Base-by-base conservation (phyloP, 176 grass and related monocot species). In the Cenchrus purpureus region DNA sequence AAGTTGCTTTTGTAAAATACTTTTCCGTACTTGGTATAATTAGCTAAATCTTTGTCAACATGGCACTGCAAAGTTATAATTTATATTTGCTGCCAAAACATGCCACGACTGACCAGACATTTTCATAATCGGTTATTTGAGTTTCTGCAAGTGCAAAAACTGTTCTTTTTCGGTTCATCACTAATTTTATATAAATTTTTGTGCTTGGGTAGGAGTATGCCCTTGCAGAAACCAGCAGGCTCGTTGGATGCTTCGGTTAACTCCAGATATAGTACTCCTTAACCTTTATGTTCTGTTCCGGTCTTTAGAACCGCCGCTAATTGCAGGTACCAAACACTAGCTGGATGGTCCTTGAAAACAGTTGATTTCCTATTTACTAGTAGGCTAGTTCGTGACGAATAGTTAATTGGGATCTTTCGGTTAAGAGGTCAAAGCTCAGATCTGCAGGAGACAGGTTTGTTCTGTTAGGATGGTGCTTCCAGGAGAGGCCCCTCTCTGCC, bases 341-440 rank as follows among this genome's bases (percentile, higher is more conserved):
- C 57, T 59, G 57, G 57, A 3, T 59, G 0, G 60, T 65, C 4
- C 11, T 32, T 15, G 29, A 15, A 65, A 34, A 65, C 13, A 34
- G 12, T 2, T 29, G 13, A 65, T 12, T 51, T 73, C n/a, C 46
- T 29, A 6, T 73, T 25, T 51, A 22, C 31, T 51, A 45, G 44
- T 51, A 45, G 44, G 15, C 12, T 6, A 49, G 43, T 72, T 60
- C 22, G 8, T 60, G n/a, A 8, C 22, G 58, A 71, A 20, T 22
- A 53, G 69, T 12, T 55, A 56, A 12, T 32, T 13, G 42, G 22
- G 22, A 51, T 31, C 54, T 52, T 79, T 82, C 50, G 20, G 83
- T 82, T 85, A 32, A 75, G 76, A 80, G 4, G 82, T 85, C 70
- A 32, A 83, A 63, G 69, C 52, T 42, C 12, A 37, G 58, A 49